Conservation (phyloP, 192 early-diverging fungal species). For the Gigaspora rosea region DNA sequence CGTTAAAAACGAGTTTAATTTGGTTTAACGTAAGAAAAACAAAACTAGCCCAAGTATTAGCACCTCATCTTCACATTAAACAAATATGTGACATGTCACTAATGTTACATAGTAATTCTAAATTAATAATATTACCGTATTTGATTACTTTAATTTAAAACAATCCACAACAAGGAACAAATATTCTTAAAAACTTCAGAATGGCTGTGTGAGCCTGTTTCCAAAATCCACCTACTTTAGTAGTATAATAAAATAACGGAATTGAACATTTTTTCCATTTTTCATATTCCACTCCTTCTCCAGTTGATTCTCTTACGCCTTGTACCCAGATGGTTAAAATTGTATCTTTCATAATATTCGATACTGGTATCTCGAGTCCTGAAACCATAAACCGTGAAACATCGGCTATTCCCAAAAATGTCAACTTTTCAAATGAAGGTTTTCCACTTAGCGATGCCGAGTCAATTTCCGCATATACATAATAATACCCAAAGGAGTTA, state of each 20-base stretch:
- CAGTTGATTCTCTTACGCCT: constrained; percentile 8
- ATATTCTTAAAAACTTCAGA: too few species aligned
- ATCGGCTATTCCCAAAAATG: constrained; percentile 24
- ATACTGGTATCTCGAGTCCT: background rate
- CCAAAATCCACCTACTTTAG: background rate
- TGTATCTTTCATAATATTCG: background rate
- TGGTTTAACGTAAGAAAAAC: too few species aligned
- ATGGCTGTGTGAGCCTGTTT: background rate
- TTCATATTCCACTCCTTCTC: background rate
- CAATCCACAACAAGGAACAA: too few species aligned
- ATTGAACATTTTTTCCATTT: background rate
- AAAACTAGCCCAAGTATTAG: too few species aligned
- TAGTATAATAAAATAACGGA: background rate
- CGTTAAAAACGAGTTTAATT: too few species aligned
- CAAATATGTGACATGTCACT: too few species aligned
- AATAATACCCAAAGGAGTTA: constrained; percentile 12
- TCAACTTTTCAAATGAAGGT: background rate
- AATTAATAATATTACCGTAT: too few species aligned
- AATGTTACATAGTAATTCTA: too few species aligned
- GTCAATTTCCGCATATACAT: background rate
- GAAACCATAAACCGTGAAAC: background rate
- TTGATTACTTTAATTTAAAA: too few species aligned
- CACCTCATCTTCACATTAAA: too few species aligned
- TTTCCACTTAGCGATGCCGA: background rate
- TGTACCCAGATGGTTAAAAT: constrained; percentile 16